These are phyloP conservation scores for Pholiota adiposa DNA, from an alignment of 1,284 basidiomycete genomes.

Conservation along the genomic window DNA sequence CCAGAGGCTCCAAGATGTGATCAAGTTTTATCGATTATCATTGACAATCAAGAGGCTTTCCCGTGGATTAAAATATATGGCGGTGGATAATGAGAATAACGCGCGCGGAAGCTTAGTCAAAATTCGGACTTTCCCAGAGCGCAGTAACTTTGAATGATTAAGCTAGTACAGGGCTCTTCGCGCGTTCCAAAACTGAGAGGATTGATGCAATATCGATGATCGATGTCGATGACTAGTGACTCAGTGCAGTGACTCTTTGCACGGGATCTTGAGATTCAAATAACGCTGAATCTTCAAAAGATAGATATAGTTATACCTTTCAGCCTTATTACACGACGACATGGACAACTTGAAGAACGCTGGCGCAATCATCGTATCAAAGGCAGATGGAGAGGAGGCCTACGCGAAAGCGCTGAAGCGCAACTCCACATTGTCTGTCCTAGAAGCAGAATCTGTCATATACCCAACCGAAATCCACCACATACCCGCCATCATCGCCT, in stretches of 20 bases:
- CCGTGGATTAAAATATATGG: not conserved
- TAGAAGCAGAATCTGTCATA: conserved; percentile 8
- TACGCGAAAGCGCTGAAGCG: conserved; percentile 2
- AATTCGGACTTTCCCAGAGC: not conserved
- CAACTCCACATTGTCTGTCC: conserved; percentile 6
- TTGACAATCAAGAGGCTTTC: not conserved
- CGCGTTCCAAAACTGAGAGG: no score
- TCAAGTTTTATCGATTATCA: not conserved
- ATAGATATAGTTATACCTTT: not conserved
- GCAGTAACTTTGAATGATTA: not conserved
- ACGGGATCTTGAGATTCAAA: not conserved
- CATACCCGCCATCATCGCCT: conserved; percentile 7
- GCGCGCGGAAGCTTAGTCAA: not conserved
- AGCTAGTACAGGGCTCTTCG: not conserved
- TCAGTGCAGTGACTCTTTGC: no score
- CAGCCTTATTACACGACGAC: not conserved
- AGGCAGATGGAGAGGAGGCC: conserved; percentile 1
- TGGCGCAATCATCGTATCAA: not conserved
- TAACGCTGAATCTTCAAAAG: not conserved
- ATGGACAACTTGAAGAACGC: not conserved
- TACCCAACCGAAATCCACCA: conserved; percentile 3
- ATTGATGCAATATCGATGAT: no score
- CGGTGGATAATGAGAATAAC: not conserved
- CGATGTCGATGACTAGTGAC: no score
- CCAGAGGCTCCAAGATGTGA: not conserved